Conservation (phyloP, 1,284 basidiomycete genomes). For the Mycosarcoma mackinlayi region DNA sequence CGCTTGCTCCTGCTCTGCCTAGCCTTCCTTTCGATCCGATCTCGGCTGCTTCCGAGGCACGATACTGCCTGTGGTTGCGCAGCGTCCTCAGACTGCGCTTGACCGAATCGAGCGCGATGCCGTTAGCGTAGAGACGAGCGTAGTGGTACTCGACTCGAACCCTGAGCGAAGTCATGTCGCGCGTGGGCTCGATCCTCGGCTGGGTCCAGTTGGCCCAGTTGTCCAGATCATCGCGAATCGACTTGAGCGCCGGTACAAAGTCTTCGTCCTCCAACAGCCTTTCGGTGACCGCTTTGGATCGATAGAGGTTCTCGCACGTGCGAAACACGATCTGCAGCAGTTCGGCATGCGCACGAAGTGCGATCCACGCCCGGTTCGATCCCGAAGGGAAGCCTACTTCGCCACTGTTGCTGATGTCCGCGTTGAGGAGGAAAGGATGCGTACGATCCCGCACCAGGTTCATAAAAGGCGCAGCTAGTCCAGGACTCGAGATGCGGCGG, state of each 20-base stretch:
- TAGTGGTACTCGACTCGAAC: slow-evolving; percentile 55
- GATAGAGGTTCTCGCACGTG: slow-evolving; percentile 52
- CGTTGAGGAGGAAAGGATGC: slow-evolving; percentile 42
- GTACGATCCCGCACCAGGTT: slow-evolving; percentile 50
- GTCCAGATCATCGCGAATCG: slow-evolving; percentile 50
- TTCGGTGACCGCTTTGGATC: slow-evolving; percentile 46
- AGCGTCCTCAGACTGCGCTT: slow-evolving; percentile 43
- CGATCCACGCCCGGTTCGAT: slow-evolving; percentile 48
- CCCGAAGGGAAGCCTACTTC: slow-evolving; percentile 33
- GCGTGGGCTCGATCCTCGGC: slow-evolving; percentile 43
- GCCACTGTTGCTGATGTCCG: slow-evolving; percentile 41
- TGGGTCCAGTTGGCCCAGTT: slow-evolving; percentile 54
- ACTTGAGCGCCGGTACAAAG: slow-evolving; percentile 50
- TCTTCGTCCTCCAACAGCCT: slow-evolving; percentile 48
- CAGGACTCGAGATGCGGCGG: slow-evolving; percentile 50
- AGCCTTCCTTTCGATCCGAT: slow-evolving; percentile 45
- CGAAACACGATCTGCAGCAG: slow-evolving; percentile 49
- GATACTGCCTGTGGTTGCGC: slow-evolving; percentile 38
- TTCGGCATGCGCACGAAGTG: slow-evolving; percentile 47
- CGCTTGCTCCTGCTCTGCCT: slow-evolving; percentile 23
- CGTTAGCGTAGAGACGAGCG: slow-evolving; percentile 49
- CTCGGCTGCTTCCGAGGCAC: slow-evolving; percentile 47
- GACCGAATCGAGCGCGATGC: slow-evolving; percentile 52
- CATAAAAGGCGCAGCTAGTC: slow-evolving; percentile 49
- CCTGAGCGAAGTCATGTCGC: slow-evolving; percentile 51